Base-by-base conservation (phyloP, 2,329 filamentous ascomycete species). In the Chaetomiaceae sp. region DNA sequence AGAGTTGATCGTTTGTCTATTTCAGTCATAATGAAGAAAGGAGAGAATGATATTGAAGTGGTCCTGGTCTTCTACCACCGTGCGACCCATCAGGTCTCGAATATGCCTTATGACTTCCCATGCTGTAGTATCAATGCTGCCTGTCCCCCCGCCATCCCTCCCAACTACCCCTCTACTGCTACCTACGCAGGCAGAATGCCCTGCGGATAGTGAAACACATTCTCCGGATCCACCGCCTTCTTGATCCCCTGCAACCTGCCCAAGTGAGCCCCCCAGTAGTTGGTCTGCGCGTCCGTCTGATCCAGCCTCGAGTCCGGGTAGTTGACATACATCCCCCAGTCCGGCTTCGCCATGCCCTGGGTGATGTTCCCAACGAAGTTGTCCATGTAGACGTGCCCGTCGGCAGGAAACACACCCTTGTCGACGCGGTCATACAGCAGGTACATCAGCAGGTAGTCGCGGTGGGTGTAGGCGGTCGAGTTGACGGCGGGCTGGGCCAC, bases 371-470 rank as follows among this genome's bases (percentile, higher is more conserved):
- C 50, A 13, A 65, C 58, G 49, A 73, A 71, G 20, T 61, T 58
- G 38, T 66, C 57, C 20, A 73, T 56, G 9, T 67, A 58, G 2
- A 57, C 43, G 41, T 69, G 68, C 0, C 70, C 70, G 10, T 64
- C 62, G 3, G 58, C 47, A 0, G 69, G 69, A 43, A 69, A 70
- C 2, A 54, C 39, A 13, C 61, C 61, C 19, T 55, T 58, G 48
- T 66, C 63, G 4, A 64, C 65, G 14, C 70, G 66, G 57, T 77
- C 74, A 46, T 73, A 71, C 46, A 76, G 71, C 50, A 77, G 71
- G 14, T 74, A 69, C 53, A 79, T 75, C 27, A 77, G 68, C 45
- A 77, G 68, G 55, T 71, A 71, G 51, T 71, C 68, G n/a, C 69
- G 68, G 55, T 73, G 70, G 6, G 67, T 68, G 41, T 73, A 73